A percentile compares a stretch with the other conserved stretches of the same genome.
Evolutionary conservation across 257 asterid genomes (phyloP).

Genomic region (Nicotiana benthamiana): DNA sequence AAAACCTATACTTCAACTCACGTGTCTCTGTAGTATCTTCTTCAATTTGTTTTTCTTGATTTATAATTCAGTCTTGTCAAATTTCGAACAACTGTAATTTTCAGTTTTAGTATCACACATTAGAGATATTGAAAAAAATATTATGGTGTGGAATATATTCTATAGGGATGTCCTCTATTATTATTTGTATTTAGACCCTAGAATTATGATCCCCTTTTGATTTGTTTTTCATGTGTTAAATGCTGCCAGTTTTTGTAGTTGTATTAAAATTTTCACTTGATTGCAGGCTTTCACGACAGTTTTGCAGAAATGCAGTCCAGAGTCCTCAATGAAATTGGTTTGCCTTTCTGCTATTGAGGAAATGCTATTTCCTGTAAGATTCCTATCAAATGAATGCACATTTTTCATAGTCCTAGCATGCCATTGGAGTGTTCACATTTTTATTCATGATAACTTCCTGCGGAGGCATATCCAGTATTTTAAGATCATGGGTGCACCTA

Average conservation of each 20-base stretch:
- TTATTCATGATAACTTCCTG: neutral
- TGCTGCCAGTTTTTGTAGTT: neutral
- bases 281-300: constrained; percentile 66
- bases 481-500: no score
- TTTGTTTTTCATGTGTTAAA: neutral
- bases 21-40: neutral
- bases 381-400: neutral
- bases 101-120: neutral
- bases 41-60: neutral
- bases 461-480: no score
- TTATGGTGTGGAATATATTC: neutral
- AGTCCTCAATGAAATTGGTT: constrained; percentile 59
- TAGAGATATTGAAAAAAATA: neutral
- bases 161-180: neutral
- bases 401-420: constrained; percentile 15
- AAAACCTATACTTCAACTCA: neutral
- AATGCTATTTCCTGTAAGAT: constrained; percentile 75
- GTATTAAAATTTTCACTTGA: neutral
- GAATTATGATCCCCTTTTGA: neutral
- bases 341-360: constrained; percentile 72
- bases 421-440: neutral
- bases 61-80: neutral
- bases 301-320: constrained; percentile 54
- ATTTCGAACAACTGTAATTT: neutral
- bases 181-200: neutral